Evolutionary conservation across 805 yeast genomes (phyloP).

Genomic region (Saturnispora serradocipensis): DNA sequence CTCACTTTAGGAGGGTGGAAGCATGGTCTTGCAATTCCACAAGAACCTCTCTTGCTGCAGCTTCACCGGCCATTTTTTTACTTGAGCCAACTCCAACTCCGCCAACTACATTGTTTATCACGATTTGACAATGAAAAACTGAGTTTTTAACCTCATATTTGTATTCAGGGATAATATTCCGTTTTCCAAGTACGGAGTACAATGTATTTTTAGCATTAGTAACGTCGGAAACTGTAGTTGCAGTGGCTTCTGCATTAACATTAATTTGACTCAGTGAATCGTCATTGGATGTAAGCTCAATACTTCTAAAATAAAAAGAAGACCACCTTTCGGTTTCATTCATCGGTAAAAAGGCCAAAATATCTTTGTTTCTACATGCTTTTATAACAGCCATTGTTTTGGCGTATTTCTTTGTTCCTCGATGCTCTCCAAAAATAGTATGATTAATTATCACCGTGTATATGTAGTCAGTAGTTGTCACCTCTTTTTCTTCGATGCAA

Average conservation of each 20-base stretch:
- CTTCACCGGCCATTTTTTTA: conserved; percentile 11
- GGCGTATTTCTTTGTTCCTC: conserved; percentile 6
- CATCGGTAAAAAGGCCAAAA: background rate
- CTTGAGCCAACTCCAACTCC: conserved; percentile 5
- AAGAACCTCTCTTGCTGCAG: conserved; percentile 6
- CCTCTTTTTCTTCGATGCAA: background rate
- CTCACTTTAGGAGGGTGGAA: background rate
- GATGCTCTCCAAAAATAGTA: background rate
- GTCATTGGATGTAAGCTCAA: background rate
- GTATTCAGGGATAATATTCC: background rate
- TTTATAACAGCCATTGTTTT: conserved; percentile 5
- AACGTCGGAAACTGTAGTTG: background rate
- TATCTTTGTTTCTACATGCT: conserved; percentile 3
- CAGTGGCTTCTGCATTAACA: background rate
- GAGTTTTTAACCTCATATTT: background rate
- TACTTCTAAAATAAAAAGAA: background rate
- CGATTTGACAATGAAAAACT: background rate
- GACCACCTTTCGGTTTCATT: background rate
- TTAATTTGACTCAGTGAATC: background rate
- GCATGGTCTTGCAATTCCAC: background rate
- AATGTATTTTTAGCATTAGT: background rate
- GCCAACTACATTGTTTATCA: background rate
- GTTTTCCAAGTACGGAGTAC: background rate
- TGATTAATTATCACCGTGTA: background rate
- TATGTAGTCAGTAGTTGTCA: background rate